Base-by-base conservation (phyloP, 345 rosid genomes). In the Noccaea bulbosa region DNA sequence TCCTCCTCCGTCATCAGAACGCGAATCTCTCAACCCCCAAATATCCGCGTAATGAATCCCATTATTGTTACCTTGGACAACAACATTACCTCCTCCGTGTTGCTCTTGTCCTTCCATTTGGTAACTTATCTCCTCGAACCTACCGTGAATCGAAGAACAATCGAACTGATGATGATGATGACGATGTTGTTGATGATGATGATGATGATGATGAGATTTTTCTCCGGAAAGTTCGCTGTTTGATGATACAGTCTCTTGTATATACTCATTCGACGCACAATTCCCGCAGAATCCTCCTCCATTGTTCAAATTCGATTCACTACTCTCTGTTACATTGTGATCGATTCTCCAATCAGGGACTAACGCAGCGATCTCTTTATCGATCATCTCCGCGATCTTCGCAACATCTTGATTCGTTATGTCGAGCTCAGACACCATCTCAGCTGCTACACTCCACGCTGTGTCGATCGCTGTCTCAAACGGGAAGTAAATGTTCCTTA, bases 351-450 rank as follows among this genome's bases (percentile, higher is more conserved):
- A 84, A 16, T 78, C 83, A 0, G 97, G 97, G 0, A 90, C 91
- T 37, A 94, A 75, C 35, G 83, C 50, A 38, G 92, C 72, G 17
- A 92, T 86, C 78, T 94, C 96, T 24, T 77, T 74, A 63, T 92
- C 93, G 44, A 94, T 94, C 89, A 92, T 92, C 48, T 92, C 91
- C 10, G 98, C 93, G 80, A 94, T 92, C 77, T 84, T 88, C 32
- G 55, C 66, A 39, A 87, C 93, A 75, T 92, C 96, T 80, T 92
- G 97, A 62, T 87, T 88, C 35, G 80, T 80, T 11, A 94, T 81
- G 40, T 86, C 96, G 1, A 94, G 93, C 58, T 94, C 99, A 1
- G 84, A 77, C n/a, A 94, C 83, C 99, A 94, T 92, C 83, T 94
- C 99, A 5, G 82, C 53, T 6, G 93, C 98, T 32, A 94, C 97